Conservation (phyloP, 108 stramenopile genomes). For the Fragilariopsis cylindrus region DNA sequence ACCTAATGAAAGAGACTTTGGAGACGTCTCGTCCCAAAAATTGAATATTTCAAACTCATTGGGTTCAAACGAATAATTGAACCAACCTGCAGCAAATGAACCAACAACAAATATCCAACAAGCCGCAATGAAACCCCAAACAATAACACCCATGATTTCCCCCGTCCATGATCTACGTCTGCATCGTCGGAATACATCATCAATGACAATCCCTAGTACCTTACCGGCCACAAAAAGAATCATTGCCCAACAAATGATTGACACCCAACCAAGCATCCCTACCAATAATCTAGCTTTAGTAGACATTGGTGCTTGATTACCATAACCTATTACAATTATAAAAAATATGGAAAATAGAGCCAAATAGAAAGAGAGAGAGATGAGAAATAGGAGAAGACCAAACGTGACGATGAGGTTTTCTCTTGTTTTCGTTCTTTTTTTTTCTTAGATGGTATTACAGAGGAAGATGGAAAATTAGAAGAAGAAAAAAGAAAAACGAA, state of each 20-base stretch:
- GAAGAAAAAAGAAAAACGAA: no score
- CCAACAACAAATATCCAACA: slow-evolving; percentile 41
- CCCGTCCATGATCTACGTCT: slow-evolving; percentile 15
- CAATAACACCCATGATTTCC: slow-evolving; percentile 14
- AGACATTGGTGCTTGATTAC: slow-evolving; percentile 55
- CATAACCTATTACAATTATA: slow-evolving; percentile 55
- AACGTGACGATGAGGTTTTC: no score
- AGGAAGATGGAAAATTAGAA: neutral
- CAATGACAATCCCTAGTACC: slow-evolving; percentile 44
- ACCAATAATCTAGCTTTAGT: slow-evolving; percentile 39
- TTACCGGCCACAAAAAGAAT: slow-evolving; percentile 43
- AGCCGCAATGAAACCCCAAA: slow-evolving; percentile 46
- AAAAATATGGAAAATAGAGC: neutral
- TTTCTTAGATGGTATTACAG: no score
- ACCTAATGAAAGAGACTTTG: neutral
- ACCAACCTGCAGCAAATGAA: neutral
- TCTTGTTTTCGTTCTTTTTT: no score
- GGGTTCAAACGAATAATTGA: neutral
- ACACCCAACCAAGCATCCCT: slow-evolving; percentile 44
- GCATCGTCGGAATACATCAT: slow-evolving; percentile 24
- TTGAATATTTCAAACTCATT: slow-evolving; percentile 9
- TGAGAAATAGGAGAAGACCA: neutral
- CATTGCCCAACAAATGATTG: slow-evolving; percentile 48
- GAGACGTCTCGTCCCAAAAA: slow-evolving; percentile 12
- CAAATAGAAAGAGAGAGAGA: no score